Percentiles rank a stretch among this genome's conserved stretches.
Evolutionary conservation across 169 alveolate genomes (phyloP).

Genomic region (Eimeria necatrix): DNA sequence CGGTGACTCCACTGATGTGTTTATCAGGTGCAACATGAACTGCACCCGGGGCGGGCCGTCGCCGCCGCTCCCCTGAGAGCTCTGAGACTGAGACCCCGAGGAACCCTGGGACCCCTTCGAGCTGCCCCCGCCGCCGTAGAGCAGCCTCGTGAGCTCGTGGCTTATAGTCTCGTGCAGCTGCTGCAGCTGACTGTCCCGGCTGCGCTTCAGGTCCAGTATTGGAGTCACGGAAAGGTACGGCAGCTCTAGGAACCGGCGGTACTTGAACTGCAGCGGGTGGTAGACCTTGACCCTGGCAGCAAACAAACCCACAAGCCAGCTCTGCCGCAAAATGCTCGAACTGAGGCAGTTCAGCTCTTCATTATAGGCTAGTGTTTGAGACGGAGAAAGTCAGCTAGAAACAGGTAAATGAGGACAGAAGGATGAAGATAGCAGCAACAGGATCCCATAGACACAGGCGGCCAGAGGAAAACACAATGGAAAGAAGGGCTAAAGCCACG

Average conservation of each 20-base stretch:
- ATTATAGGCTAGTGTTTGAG: no score
- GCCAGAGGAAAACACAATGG: no score
- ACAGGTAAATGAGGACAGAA: no score
- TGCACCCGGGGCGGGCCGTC: not conserved
- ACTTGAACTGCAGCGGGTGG: slow-evolving; percentile 71
- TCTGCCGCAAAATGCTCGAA: not conserved
- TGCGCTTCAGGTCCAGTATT: slow-evolving; percentile 40
- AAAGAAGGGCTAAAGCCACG: no score
- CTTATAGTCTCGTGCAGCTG: slow-evolving; percentile 19
- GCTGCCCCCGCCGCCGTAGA: slow-evolving; percentile 17
- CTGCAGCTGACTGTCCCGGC: slow-evolving; percentile 3
- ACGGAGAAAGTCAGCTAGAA: no score
- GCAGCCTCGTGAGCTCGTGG: not conserved
- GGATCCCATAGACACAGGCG: not conserved
- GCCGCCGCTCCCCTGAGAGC: not conserved
- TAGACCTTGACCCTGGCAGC: slow-evolving; percentile 75
- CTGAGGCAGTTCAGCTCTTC: not conserved
- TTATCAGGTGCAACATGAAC: slow-evolving; percentile 28
- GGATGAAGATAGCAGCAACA: not conserved
- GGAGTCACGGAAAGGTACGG: slow-evolving; percentile 58
- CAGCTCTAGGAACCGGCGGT: slow-evolving; percentile 67
- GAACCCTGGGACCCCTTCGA: slow-evolving; percentile 15
- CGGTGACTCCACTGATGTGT: not conserved
- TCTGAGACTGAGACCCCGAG: not conserved
- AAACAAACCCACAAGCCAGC: not conserved